A percentile compares a stretch with the other conserved stretches of the same genome.
Conservation (phyloP, 2,329 filamentous ascomycete species). For the Thermomyces lanuginosus region DNA sequence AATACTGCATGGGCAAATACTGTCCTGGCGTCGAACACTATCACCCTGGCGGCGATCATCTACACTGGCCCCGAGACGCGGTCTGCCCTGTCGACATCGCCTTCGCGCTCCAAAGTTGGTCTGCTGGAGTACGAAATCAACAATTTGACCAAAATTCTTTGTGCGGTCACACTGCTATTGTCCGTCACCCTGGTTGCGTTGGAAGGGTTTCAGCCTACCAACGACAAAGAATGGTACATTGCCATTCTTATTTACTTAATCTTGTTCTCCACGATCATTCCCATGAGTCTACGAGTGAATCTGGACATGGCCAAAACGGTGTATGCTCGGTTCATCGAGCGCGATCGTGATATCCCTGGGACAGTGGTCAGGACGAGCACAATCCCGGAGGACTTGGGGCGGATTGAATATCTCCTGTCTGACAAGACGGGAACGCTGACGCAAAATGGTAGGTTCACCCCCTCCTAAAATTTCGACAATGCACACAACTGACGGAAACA, state of each 20-base stretch:
- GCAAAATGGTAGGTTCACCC: constrained; percentile 48
- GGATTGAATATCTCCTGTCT: constrained; percentile 89
- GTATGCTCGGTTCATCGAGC: constrained; percentile 89
- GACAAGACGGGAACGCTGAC: constrained; percentile 98
- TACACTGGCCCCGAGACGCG: constrained; percentile 92
- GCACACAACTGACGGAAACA: constrained; percentile 17
- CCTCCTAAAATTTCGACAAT: constrained; percentile 4
- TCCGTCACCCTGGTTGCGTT: constrained; percentile 79
- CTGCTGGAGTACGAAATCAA: constrained; percentile 94
- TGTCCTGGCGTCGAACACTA: constrained; percentile 82
- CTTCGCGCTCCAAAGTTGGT: constrained; percentile 84
- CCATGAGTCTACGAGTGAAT: constrained; percentile 90
- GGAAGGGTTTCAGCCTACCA: constrained; percentile 52
- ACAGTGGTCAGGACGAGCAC: constrained; percentile 93
- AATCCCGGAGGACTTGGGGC: constrained; percentile 86
- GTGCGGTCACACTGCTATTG: constrained; percentile 67
- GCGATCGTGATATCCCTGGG: constrained; percentile 73
- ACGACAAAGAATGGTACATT: constrained; percentile 61
- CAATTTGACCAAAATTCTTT: constrained; percentile 88
- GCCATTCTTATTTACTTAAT: constrained; percentile 97
- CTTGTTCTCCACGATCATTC: constrained; percentile 96
- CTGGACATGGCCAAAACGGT: constrained; percentile 93
- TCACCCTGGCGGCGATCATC: constrained; percentile 73
- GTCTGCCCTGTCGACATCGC: constrained; percentile 79
- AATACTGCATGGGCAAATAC: constrained; percentile 99